Evolutionary conservation across 768 basidiomycete genomes (phyloP).

Genomic region (Trametes cinnabarina): DNA sequence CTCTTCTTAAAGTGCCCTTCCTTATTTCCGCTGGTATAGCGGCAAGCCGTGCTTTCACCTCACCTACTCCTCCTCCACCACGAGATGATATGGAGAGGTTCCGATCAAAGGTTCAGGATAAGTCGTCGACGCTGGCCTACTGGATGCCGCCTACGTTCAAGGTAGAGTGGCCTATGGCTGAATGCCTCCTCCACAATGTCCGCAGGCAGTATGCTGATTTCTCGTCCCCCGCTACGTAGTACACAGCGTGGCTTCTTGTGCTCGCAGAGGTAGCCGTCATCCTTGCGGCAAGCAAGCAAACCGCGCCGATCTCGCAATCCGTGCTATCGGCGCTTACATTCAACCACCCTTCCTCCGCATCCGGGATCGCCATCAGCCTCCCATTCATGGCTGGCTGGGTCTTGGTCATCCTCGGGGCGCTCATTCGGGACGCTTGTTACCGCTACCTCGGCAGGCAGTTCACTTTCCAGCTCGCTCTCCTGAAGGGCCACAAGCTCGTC

Average conservation of each 20-base stretch:
- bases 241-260: not conserved
- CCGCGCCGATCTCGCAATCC: not conserved
- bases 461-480: conserved; percentile 20
- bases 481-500: conserved; percentile 24
- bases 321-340: not conserved
- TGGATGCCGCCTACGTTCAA: not conserved
- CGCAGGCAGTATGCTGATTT: no score
- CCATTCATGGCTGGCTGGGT: not conserved
- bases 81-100: not conserved
- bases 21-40: not conserved
- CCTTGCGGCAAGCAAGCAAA: not conserved
- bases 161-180: not conserved
- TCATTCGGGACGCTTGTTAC: conserved; percentile 9
- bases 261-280: not conserved
- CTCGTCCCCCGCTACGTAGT: no score
- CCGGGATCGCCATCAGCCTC: not conserved
- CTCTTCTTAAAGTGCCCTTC: not conserved
- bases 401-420: not conserved
- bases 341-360: not conserved
- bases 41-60: not conserved
- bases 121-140: not conserved
- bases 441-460: conserved; percentile 20
- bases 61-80: not conserved
- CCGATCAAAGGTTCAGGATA: not conserved
- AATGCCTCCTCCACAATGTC: no score